phyloP scores from a whole-genome alignment of 2,329 filamentous ascomycete genomes.

The Beauveria bassiana region DNA sequence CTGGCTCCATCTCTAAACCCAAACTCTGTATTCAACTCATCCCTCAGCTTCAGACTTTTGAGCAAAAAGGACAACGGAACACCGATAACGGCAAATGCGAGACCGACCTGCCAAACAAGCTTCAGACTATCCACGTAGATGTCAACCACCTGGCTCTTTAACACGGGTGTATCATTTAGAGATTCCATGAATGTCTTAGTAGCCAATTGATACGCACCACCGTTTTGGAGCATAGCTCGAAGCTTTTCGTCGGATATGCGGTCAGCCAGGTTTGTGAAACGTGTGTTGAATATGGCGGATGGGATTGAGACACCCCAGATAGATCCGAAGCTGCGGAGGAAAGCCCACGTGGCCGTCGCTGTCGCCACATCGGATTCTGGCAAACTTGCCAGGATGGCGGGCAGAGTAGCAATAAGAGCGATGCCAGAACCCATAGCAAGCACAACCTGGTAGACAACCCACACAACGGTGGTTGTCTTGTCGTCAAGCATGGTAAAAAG shows the following conservation, averaged over 20 bases:
- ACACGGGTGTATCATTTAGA: slow-evolving; percentile 15
- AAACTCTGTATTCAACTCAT: slow-evolving; percentile 22
- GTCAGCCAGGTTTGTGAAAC: slow-evolving; percentile 8
- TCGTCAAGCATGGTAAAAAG: slow-evolving; percentile 30
- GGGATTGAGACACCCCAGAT: slow-evolving; percentile 39
- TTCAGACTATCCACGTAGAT: slow-evolving; percentile 20
- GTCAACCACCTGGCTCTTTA: slow-evolving; percentile 16
- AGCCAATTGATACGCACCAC: slow-evolving; percentile 22
- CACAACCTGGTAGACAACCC: slow-evolving; percentile 33
- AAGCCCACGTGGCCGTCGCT: slow-evolving; percentile 31
- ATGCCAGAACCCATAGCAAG: slow-evolving; percentile 34
- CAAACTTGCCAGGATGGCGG: slow-evolving; percentile 32
- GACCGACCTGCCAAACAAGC: slow-evolving; percentile 18
- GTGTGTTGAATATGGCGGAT: slow-evolving; percentile 31
- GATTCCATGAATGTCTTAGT: slow-evolving; percentile 19
- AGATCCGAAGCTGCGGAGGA: slow-evolving; percentile 35
- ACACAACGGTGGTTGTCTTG: slow-evolving; percentile 25
- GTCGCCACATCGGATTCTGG: slow-evolving; percentile 27
- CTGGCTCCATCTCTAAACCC: slow-evolving; percentile 10
- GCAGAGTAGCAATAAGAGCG: slow-evolving; percentile 33
- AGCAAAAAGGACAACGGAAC: slow-evolving; percentile 21
- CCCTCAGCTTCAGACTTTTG: slow-evolving; percentile 19
- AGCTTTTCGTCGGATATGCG: slow-evolving; percentile 1
- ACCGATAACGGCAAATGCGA: slow-evolving; percentile 16
- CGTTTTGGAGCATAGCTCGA: slow-evolving; percentile 15